Evolutionary conservation across 2,329 filamentous ascomycete species (phyloP), one percentile per base, ranked within the genome.

Genomic region (Samsoniella hepiali): DNA sequence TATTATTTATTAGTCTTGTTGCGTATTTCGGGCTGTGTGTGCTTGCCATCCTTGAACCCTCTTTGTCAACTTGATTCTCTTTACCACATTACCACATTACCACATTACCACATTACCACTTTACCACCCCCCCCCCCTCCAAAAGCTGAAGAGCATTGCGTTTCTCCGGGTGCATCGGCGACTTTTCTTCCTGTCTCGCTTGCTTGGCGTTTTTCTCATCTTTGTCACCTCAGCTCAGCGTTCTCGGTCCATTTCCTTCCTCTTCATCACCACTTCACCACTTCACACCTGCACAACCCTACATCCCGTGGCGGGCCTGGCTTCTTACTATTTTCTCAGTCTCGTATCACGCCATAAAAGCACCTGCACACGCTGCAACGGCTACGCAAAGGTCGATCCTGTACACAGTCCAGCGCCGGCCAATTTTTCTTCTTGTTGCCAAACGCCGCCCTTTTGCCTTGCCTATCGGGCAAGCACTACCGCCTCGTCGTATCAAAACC

Each of bases 1-100:
- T 59, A 59, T 59, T 59, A 58, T 51, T 59, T 6, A 7, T 27
- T 47, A 59, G 57, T 50, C 57, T 34, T 50, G 36, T 40, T 50
- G 44, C 22, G 44, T 49, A 58, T 29, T 58, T 50, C n/a, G 29
- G 56, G 27, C 56, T 45, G 22, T 58, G 32, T 40, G n/a, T 13
- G 51, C 45, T 45, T 45, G 22, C 34, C 34, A 58, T 42, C 36
- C 45, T 59, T 59, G 57, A 42, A 47, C 36, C 44, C 45, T 59
- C 44, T 58, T 36, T 40, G n/a, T 34, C 32, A 50, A 40, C 57
- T 51, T 22, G 22, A 15, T 34, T 45, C 34, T 32, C 22, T 31
- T 38, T 40, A 22, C 22, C 8, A 29, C 22, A 17, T 22, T 38
- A 11, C n/a, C 49, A 17, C 22, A 17, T 22, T 38, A 11, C n/a